These are phyloP conservation scores for Spergularia marina DNA, from an alignment of 148 eudicot species.

Conservation along the genomic window DNA sequence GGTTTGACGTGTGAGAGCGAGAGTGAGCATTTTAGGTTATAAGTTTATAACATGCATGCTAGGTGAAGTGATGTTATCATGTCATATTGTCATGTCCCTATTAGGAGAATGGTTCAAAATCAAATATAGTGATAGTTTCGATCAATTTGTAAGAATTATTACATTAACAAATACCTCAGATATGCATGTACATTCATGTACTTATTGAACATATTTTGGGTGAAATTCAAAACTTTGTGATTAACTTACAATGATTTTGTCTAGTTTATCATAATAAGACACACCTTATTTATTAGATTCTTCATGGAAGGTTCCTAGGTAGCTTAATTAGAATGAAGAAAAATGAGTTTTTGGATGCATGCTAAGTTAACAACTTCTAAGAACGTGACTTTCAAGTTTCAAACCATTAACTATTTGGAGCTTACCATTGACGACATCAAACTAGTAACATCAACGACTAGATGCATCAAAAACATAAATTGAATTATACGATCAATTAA, in stretches of 20 bases:
- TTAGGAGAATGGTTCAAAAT: background rate
- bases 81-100: background rate
- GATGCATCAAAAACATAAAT: too few relatives aligned
- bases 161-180: background rate
- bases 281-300: background rate
- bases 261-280: constrained; percentile 8
- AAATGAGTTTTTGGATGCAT: background rate
- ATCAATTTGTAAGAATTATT: background rate
- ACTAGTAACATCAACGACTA: too few relatives aligned
- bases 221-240: background rate
- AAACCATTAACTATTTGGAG: background rate
- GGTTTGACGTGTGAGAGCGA: constrained; percentile 9
- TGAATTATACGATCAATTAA: too few relatives aligned
- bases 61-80: constrained; percentile 17
- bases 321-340: background rate
- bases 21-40: background rate
- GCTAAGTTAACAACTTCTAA: background rate
- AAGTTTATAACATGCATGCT: constrained; percentile 1
- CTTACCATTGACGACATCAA: background rate
- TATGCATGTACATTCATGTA: constrained; percentile 5
- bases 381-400: background rate
- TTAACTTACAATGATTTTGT: constrained; percentile 1
- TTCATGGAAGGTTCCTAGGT: background rate
- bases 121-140: constrained; percentile 19
- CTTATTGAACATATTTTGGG: background rate